phyloP scores from a whole-genome alignment of 2,329 filamentous ascomycete species.

The Aspergillus candidus region DNA sequence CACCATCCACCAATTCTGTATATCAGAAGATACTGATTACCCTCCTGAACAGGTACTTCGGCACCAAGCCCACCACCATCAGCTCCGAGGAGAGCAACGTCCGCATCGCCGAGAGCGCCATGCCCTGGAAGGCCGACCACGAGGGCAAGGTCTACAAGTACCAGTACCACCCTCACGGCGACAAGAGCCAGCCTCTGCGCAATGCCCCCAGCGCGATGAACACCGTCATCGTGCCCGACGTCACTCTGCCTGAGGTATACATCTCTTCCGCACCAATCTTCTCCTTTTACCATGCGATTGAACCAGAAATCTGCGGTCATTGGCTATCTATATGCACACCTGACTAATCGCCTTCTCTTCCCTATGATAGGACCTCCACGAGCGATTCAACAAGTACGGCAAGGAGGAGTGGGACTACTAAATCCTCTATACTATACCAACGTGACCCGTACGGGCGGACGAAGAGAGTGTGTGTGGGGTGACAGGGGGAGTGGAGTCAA shows the following conservation, averaged over 20 bases:
- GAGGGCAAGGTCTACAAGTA: conserved; percentile 64
- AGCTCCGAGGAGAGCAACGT: conserved; percentile 71
- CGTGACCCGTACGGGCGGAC: not conserved
- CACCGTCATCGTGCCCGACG: conserved; percentile 87
- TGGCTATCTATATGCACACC: not conserved
- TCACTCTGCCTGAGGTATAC: conserved; percentile 80
- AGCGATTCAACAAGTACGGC: conserved; percentile 99
- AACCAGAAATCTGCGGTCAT: not conserved
- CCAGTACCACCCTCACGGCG: conserved; percentile 80
- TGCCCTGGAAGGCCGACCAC: conserved; percentile 80
- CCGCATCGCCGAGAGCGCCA: conserved; percentile 65
- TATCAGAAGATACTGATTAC: conserved; percentile 39
- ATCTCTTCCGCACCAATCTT: not conserved
- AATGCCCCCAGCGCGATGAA: conserved; percentile 94
- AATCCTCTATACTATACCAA: conserved; percentile 12
- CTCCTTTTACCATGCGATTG: not conserved
- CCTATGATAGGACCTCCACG: conserved; percentile 67
- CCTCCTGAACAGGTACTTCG: conserved; percentile 45
- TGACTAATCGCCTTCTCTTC: conserved; percentile 5
- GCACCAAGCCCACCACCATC: conserved; percentile 75
- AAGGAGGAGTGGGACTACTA: conserved; percentile 71
- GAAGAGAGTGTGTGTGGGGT: conserved; percentile 8
- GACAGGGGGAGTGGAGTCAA: conserved; percentile 7
- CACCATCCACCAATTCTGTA: conserved; percentile 45
- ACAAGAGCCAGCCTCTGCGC: conserved; percentile 66